Evolutionary conservation across 257 asterid species (phyloP).

Genomic region (Solanum infundibuliforme): DNA sequence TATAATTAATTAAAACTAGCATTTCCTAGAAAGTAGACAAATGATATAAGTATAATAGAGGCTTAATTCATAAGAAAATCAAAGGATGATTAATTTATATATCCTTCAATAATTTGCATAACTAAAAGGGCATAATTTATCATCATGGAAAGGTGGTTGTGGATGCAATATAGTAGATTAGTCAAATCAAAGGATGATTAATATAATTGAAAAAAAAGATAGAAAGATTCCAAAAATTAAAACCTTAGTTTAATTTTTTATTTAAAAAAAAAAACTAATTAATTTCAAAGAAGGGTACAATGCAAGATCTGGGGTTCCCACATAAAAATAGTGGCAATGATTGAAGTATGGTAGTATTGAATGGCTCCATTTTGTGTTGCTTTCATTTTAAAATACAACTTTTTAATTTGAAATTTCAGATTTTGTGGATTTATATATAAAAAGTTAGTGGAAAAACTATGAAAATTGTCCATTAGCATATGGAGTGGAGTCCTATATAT

Average conservation of each 20-base stretch:
- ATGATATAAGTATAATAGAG: neutral
- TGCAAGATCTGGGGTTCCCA: constrained; percentile 19
- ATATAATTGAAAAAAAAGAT: neutral
- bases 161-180: constrained; percentile 6
- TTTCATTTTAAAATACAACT: neutral
- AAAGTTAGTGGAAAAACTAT: constrained; percentile 1
- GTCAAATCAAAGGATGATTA: constrained; percentile 2
- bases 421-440: neutral
- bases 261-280: neutral
- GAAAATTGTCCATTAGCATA: neutral
- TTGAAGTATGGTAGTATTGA: constrained; percentile 12
- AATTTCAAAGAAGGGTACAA: constrained; percentile 11
- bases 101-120: constrained; percentile 1
- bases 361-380: neutral
- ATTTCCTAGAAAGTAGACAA: neutral
- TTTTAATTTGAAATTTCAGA: neutral
- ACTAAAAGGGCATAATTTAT: constrained; percentile 1
- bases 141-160: neutral
- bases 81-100: neutral
- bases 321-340: constrained; percentile 20
- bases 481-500: neutral
- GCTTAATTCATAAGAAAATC: neutral
- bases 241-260: neutral
- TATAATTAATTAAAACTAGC: neutral
- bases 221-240: neutral